phyloP scores from a whole-genome alignment of 306 rosid genomes.

The Trifolium dubium region DNA sequence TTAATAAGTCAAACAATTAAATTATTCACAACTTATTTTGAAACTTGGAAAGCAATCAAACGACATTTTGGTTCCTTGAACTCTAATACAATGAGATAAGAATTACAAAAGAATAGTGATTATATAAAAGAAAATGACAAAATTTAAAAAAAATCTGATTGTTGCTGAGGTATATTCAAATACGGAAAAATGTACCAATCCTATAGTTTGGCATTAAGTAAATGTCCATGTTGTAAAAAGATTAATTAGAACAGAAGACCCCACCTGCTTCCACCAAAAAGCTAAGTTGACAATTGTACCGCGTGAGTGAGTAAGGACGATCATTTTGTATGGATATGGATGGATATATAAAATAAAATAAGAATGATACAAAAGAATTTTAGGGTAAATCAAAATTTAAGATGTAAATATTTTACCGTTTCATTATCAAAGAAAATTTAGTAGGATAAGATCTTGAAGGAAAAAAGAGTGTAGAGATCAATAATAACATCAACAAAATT shows the following conservation, averaged over 20 bases:
- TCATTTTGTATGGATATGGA: constrained; percentile 13
- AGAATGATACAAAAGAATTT: too few species aligned
- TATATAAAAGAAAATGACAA: constrained; percentile 23
- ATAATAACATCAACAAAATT: too few species aligned
- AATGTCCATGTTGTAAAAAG: constrained; percentile 6
- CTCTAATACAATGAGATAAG: neutral
- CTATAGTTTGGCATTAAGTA: constrained; percentile 1
- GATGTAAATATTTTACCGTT: too few species aligned
- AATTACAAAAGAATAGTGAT: neutral
- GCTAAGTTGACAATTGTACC: constrained; percentile 14
- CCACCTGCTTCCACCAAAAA: constrained; percentile 29
- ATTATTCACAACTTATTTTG: constrained; percentile 21
- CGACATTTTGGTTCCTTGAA: constrained; percentile 6
- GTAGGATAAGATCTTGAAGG: too few species aligned
- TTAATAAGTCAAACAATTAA: too few species aligned
- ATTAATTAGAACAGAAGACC: constrained; percentile 9
- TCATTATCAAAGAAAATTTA: too few species aligned
- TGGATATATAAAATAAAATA: too few species aligned
- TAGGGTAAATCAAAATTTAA: too few species aligned
- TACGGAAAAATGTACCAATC: constrained; percentile 11
- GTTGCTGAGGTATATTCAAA: constrained; percentile 22
- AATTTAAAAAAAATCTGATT: neutral
- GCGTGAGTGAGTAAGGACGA: neutral
- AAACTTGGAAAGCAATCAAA: constrained; percentile 31
- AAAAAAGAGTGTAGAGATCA: too few species aligned